These are phyloP conservation scores for Nemania sp. DNA, from an alignment of 2,329 filamentous ascomycete species.

Conservation along the genomic window DNA sequence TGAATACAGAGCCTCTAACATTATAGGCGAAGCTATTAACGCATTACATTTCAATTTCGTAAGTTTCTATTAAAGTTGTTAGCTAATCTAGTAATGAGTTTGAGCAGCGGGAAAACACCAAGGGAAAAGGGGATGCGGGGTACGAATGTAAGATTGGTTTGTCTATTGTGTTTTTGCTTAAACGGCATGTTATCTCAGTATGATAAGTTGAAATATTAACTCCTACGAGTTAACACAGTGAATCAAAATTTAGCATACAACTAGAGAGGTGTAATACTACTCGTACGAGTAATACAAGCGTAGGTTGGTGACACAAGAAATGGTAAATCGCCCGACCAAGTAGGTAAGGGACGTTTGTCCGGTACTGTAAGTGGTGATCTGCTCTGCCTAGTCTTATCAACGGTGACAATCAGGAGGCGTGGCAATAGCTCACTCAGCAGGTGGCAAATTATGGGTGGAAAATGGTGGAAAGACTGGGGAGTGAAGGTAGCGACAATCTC, in stretches of 20 bases:
- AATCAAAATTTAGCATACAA: background rate
- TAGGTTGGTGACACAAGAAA: constrained; percentile 10
- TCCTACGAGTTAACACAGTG: background rate
- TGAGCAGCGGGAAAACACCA: no score
- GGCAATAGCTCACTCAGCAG: constrained; percentile 1
- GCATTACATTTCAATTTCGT: no score
- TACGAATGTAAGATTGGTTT: no score
- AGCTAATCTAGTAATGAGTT: no score
- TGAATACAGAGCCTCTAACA: no score
- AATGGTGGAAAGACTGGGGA: background rate
- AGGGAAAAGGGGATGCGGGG: no score
- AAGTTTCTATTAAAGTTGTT: no score
- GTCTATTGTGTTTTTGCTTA: no score
- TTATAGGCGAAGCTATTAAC: no score
- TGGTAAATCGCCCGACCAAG: background rate
- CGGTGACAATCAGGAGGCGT: background rate
- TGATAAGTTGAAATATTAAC: no score
- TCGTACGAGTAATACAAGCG: background rate
- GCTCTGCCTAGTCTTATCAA: background rate
- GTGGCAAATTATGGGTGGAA: constrained; percentile 17
- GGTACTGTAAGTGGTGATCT: background rate
- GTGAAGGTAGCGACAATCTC: background rate
- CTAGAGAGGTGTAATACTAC: background rate
- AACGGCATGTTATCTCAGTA: no score
- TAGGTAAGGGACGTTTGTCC: background rate